Conservation (phyloP, 2,329 filamentous ascomycete genomes). For the Rhynchosporium graminicola region DNA sequence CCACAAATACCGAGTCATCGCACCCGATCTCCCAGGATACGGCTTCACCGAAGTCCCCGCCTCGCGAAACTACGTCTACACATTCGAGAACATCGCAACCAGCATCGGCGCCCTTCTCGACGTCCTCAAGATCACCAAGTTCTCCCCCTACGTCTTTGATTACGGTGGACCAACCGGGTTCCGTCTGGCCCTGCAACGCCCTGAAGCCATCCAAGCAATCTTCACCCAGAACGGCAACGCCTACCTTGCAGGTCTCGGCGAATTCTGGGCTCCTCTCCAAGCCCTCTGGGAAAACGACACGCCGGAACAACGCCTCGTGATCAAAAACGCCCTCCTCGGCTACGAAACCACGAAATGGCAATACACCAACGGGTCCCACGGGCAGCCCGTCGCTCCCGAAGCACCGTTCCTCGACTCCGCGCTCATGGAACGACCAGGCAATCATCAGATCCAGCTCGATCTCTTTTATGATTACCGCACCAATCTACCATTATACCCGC, state of each 20-base stretch:
- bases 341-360: conserved; percentile 33
- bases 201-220: conserved; percentile 52
- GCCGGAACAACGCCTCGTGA: conserved; percentile 18
- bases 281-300: conserved; percentile 27
- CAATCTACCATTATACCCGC: conserved; percentile 55
- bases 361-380: conserved; percentile 27
- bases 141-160: conserved; percentile 62
- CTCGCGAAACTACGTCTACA: conserved; percentile 54
- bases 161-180: conserved; percentile 60
- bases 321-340: conserved; percentile 23
- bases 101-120: conserved; percentile 53
- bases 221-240: conserved; percentile 63
- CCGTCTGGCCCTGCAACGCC: conserved; percentile 52
- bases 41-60: conserved; percentile 55
- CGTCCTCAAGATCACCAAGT: conserved; percentile 48
- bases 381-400: conserved; percentile 29
- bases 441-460: conserved; percentile 56
- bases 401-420: conserved; percentile 51
- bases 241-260: conserved; percentile 56
- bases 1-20: conserved; percentile 47
- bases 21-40: conserved; percentile 61
- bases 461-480: conserved; percentile 58
- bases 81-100: conserved; percentile 52
- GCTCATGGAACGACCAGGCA: conserved; percentile 51
- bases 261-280: conserved; percentile 32